Conservation (phyloP, 495 filamentous ascomycete genomes). For the Durotheca rogersii region DNA sequence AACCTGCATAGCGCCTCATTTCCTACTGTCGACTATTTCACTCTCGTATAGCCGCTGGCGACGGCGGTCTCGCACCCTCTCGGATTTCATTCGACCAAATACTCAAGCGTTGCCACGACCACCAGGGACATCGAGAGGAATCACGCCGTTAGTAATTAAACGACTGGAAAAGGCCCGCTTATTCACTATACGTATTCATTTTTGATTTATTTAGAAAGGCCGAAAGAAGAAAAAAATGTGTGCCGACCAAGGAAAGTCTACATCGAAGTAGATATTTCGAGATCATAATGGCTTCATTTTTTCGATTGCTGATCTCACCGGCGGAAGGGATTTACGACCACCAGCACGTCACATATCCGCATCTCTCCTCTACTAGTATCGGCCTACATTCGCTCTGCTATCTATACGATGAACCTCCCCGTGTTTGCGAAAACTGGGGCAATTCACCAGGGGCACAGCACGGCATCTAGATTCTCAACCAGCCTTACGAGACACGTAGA, state of each 20-base stretch:
- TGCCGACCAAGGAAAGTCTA: too few relatives aligned
- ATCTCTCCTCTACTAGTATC: slow-evolving; percentile 1
- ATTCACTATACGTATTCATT: too few relatives aligned
- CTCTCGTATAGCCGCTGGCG: slow-evolving; percentile 1
- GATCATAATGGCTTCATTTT: slow-evolving; percentile 7
- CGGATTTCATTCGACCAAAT: not conserved
- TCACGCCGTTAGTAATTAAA: not conserved
- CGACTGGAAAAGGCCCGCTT: too few relatives aligned
- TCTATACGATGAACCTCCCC: slow-evolving; percentile 3
- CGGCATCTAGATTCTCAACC: not conserved
- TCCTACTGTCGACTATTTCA: not conserved
- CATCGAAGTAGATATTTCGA: not conserved
- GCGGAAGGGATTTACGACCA: slow-evolving; percentile 4
- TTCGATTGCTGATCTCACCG: slow-evolving; percentile 5
- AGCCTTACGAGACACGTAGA: not conserved
- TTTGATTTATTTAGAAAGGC: not conserved
- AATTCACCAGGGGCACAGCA: too few relatives aligned
- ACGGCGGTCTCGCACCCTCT: too few relatives aligned
- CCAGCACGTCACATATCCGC: not conserved
- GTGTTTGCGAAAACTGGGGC: too few relatives aligned
- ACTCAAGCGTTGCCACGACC: not conserved
- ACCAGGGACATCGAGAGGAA: not conserved
- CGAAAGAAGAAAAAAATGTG: slow-evolving; percentile 3
- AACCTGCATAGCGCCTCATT: not conserved
- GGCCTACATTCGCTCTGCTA: slow-evolving; percentile 3